Percentiles rank a stretch among this genome's conserved stretches.
Evolutionary conservation across 371 early-diverging fungal species (phyloP).

Genomic region (Syncephalis plumigaleata): DNA sequence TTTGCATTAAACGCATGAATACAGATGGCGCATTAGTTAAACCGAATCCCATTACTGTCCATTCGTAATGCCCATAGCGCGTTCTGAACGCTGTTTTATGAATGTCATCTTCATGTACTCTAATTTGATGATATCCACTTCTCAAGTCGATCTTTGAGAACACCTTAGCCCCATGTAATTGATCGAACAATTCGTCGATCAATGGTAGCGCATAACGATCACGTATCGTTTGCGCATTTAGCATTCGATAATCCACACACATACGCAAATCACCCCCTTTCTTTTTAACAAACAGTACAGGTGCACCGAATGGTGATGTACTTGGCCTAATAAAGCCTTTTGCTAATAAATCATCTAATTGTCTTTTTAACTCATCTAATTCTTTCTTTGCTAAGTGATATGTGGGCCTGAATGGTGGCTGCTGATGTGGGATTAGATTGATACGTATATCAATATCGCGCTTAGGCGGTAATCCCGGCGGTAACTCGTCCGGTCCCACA

Average conservation of each 20-base stretch:
- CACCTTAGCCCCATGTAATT: slow-evolving; percentile 6
- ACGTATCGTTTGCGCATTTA: slow-evolving; percentile 6
- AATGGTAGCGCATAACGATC: slow-evolving; percentile 15
- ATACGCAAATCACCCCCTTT: slow-evolving; percentile 8
- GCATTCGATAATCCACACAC: slow-evolving; percentile 7
- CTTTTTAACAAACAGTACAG: slow-evolving; percentile 29
- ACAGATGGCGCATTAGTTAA: slow-evolving; percentile 21
- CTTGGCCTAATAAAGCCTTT: slow-evolving; percentile 10
- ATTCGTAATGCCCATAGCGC: slow-evolving; percentile 19
- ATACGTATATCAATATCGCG: slow-evolving; percentile 9
- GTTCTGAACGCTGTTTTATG: slow-evolving; percentile 18
- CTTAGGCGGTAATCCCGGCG: slow-evolving; percentile 1
- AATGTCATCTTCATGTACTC: slow-evolving; percentile 8
- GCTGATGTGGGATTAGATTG: slow-evolving; percentile 6
- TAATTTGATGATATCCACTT: slow-evolving; percentile 11
- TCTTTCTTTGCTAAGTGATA: slow-evolving; percentile 13
- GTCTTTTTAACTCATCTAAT: slow-evolving; percentile 12
- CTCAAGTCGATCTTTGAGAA: slow-evolving; percentile 19
- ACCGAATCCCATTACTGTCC: slow-evolving; percentile 26
- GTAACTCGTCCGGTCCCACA: slow-evolving; percentile 2
- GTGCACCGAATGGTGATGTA: slow-evolving; percentile 15
- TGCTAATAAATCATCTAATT: slow-evolving; percentile 11
- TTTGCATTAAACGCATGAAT: slow-evolving; percentile 21
- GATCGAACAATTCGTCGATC: slow-evolving; percentile 16
- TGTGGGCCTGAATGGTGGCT: slow-evolving; percentile 8